Evolutionary conservation across 495 filamentous ascomycete species (phyloP).

Genomic region (Physcia stellaris): DNA sequence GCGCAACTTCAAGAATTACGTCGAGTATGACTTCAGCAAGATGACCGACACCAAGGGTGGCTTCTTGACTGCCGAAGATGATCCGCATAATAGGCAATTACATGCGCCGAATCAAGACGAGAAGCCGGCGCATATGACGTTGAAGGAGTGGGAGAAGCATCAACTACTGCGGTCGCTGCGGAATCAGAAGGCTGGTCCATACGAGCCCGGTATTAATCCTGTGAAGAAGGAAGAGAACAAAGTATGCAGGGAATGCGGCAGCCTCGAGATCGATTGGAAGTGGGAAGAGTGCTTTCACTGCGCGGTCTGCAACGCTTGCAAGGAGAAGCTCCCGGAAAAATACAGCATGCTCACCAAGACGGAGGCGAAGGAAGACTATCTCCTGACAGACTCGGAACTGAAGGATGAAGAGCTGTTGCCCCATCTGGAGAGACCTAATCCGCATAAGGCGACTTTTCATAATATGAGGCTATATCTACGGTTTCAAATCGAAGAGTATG

Average conservation of each 20-base stretch:
- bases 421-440: conserved; percentile 79
- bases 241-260: conserved; percentile 70
- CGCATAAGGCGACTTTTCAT: conserved; percentile 90
- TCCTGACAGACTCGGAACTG: conserved; percentile 82
- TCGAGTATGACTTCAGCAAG: conserved; percentile 93
- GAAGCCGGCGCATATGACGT: conserved; percentile 77
- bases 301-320: conserved; percentile 60
- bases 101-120: conserved; percentile 43
- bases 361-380: conserved; percentile 87
- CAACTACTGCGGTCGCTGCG: conserved; percentile 55
- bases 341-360: conserved; percentile 94
- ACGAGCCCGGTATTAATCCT: conserved; percentile 70
- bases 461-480: conserved; percentile 96
- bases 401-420: conserved; percentile 76
- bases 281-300: conserved; percentile 74
- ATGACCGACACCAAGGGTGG: conserved; percentile 98
- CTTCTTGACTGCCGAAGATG: conserved; percentile 75
- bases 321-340: conserved; percentile 78
- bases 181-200: conserved; percentile 64
- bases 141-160: conserved; percentile 82
- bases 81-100: conserved; percentile 73
- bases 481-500: conserved; percentile 88
- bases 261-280: conserved; percentile 81
- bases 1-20: conserved; percentile 76
- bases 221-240: conserved; percentile 44